These are phyloP conservation scores for Musa acuminata DNA, from an alignment of 176 grass and related monocot genomes.

Conservation along the genomic window DNA sequence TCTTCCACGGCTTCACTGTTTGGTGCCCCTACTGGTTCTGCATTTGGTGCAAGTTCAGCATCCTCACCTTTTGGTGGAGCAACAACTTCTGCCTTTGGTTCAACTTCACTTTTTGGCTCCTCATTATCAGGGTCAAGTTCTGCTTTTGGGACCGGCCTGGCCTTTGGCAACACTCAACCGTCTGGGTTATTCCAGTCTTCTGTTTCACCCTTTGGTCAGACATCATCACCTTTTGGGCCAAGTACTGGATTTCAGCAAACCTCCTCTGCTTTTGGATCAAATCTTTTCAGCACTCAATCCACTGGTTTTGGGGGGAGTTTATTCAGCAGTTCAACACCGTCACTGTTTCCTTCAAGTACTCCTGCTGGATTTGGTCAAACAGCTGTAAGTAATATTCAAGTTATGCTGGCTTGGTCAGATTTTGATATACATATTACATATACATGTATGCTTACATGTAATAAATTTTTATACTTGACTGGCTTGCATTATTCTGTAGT, in stretches of 20 bases:
- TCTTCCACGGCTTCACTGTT: conserved; percentile 33
- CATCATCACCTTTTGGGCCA: conserved; percentile 30
- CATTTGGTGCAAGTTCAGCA: conserved; percentile 41
- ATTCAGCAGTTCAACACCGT: conserved; percentile 40
- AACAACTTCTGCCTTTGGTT: conserved; percentile 24
- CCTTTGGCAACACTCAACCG: conserved; percentile 47
- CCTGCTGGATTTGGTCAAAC: conserved; percentile 21
- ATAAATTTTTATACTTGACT: not conserved
- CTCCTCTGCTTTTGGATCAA: conserved; percentile 46
- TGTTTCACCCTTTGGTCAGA: conserved; percentile 30
- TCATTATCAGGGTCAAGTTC: conserved; percentile 26
- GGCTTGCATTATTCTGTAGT: conserved; percentile 1
- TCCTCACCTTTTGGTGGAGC: conserved; percentile 34
- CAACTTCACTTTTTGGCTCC: conserved; percentile 33
- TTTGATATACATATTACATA: no score
- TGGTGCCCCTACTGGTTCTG: conserved; percentile 40
- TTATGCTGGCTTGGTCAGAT: not conserved
- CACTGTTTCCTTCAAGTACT: conserved; percentile 35
- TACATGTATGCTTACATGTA: no score
- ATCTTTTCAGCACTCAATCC: conserved; percentile 38
- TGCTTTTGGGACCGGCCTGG: conserved; percentile 33
- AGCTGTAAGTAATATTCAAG: conserved; percentile 24
- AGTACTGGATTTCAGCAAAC: conserved; percentile 17
- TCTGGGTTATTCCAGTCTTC: conserved; percentile 48
- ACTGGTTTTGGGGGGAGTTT: conserved; percentile 38